These are phyloP conservation scores for Atkinsonella texensis DNA, from an alignment of 2,329 filamentous ascomycete genomes.

Conservation along the genomic window DNA sequence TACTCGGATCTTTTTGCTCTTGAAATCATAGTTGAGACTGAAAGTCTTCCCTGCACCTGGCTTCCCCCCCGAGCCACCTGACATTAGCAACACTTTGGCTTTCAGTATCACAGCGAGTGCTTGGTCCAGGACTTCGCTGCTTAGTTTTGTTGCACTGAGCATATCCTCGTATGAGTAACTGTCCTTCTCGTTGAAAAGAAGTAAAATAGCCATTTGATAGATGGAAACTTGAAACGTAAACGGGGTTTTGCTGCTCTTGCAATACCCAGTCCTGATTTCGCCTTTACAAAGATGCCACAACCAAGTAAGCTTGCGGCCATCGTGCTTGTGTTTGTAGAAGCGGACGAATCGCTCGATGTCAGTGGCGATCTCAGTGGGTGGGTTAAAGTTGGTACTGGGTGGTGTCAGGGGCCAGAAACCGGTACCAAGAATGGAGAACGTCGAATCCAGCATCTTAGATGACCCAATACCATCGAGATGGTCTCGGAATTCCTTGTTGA, in stretches of 20 bases:
- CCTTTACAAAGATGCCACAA: conserved; percentile 98
- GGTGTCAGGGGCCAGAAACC: conserved; percentile 93
- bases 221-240: conserved; percentile 97
- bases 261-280: conserved; percentile 87
- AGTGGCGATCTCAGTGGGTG: conserved; percentile 70
- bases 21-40: conserved; percentile 85
- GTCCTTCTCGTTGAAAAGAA: conserved; percentile 90
- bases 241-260: conserved; percentile 77
- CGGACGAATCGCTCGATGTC: conserved; percentile 82
- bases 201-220: conserved; percentile 92
- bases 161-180: conserved; percentile 82
- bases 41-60: conserved; percentile 68
- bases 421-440: conserved; percentile 87
- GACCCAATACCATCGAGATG: conserved; percentile 45
- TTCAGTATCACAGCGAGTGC: conserved; percentile 80
- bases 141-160: conserved; percentile 65
- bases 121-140: conserved; percentile 73
- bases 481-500: conserved; percentile 81
- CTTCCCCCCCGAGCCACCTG: conserved; percentile 57
- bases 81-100: conserved; percentile 73
- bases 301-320: conserved; percentile 93
- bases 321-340: conserved; percentile 96
- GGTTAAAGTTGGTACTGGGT: conserved; percentile 77
- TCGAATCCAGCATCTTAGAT: conserved; percentile 65
- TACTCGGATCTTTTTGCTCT: conserved; percentile 95